phyloP scores from a whole-genome alignment of 495 filamentous ascomycete species.

The Mytilinidion resinicola region DNA sequence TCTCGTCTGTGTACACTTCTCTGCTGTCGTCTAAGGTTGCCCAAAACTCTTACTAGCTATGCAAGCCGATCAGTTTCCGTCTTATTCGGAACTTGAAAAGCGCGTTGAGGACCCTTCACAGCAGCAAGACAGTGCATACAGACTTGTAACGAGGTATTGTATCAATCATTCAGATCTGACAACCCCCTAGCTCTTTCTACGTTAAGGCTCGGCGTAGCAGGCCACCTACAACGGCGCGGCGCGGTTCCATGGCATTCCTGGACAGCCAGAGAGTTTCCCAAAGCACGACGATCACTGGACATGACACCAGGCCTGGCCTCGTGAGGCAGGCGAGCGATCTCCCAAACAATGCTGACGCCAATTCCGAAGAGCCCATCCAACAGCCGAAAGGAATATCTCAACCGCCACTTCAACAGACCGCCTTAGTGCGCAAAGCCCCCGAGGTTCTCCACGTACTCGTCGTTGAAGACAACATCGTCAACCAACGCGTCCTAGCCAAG shows the following conservation, averaged over 20 bases:
- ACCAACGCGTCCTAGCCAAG: constrained; percentile 31
- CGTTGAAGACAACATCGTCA: constrained; percentile 36
- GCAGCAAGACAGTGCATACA: too few relatives aligned
- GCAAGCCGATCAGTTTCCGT: too few relatives aligned
- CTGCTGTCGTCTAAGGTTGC: too few relatives aligned
- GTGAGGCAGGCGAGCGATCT: not conserved
- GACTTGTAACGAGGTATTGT: too few relatives aligned
- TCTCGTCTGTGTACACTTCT: too few relatives aligned
- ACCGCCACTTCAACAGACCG: not conserved
- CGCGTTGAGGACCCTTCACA: too few relatives aligned
- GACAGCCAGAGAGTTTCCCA: not conserved
- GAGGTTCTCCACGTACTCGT: constrained; percentile 20
- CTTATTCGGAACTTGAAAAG: too few relatives aligned
- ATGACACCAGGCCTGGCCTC: not conserved
- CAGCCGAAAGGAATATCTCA: too few relatives aligned
- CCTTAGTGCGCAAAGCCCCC: not conserved
- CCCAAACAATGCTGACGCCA: not conserved
- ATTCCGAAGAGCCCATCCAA: too few relatives aligned
- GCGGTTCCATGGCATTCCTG: not conserved
- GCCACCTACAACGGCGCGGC: not conserved
- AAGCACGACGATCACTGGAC: not conserved
- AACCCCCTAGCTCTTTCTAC: constrained; percentile 24
- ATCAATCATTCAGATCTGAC: too few relatives aligned
- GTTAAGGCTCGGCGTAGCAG: constrained; percentile 20
- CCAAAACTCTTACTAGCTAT: too few relatives aligned